phyloP scores from a whole-genome alignment of 345 rosid genomes.

The Zanthoxylum bungeanum region DNA sequence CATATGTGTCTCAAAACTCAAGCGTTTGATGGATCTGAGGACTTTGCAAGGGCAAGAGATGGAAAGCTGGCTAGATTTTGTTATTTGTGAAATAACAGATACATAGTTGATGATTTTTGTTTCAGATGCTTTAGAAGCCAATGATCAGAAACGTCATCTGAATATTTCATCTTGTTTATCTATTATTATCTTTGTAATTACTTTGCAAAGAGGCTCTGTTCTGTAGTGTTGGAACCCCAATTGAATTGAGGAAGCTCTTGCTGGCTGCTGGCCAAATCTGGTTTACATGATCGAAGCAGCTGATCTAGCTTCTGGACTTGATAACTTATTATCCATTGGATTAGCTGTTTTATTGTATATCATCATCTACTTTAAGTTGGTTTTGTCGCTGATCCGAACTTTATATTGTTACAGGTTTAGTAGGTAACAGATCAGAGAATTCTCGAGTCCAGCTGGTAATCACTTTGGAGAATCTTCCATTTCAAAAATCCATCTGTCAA shows the following conservation, averaged over 20 bases:
- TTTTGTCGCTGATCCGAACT: neutral
- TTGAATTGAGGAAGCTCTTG: conserved; percentile 19
- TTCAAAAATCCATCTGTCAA: conserved; percentile 17
- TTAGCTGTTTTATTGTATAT: neutral
- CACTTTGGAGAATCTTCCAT: neutral
- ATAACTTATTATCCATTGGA: conserved; percentile 4
- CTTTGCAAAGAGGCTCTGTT: neutral
- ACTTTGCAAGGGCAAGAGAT: neutral
- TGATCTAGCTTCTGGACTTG: conserved; percentile 25
- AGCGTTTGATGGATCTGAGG: neutral
- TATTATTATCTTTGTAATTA: too few species aligned
- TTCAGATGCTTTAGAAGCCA: neutral
- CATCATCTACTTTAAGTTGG: neutral
- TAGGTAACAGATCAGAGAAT: neutral
- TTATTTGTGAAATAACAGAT: neutral
- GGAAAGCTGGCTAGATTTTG: too few species aligned
- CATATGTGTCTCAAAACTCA: conserved; percentile 1
- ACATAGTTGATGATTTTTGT: neutral
- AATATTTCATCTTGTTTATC: neutral
- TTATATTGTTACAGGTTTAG: conserved; percentile 16
- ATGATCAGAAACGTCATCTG: neutral
- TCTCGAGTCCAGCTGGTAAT: neutral
- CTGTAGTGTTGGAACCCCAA: conserved; percentile 8
- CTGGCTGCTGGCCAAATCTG: conserved; percentile 22
- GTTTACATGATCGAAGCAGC: too few species aligned